Evolutionary conservation across 257 asterid genomes (phyloP), one percentile per base, ranked within the genome.

Genomic region (Solanum etuberosum): DNA sequence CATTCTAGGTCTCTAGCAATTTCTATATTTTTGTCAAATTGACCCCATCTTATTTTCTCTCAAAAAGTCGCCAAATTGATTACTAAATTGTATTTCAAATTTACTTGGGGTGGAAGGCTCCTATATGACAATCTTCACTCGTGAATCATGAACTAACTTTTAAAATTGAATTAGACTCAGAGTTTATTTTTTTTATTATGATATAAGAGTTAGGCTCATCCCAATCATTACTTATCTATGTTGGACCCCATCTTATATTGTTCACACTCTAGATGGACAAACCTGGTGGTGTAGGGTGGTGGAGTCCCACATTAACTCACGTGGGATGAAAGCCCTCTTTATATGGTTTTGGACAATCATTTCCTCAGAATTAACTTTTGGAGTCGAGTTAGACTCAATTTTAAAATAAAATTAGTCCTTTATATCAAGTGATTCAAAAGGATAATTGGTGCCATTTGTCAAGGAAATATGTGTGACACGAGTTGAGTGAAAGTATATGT

Each of bases 401-500:
- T 43, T 7, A 42, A 42, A 5, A 42, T 25, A 77, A 42, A 80
- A 5, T 16, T 4, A 46, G 5, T 29, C 29, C 9, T 80, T 20
- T 16, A 16, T 15, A 46, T 46, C 9, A 80, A 16, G 7, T 5
- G 1, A 78, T 43, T 78, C 46, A 71, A 42, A 42, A 43, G 65
- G 65, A 3, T 15, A 43, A 77, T 40, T 77, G 40, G 54, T 78
- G 40, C 10, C 65, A 43, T 78, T 43, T 78, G 65, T 21, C 40
- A 43, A 27, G 16, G 14, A 46, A 68, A 80, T 16, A 18, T 18
- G 40, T 5, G 67, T 9, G 68, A 48, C 68, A 80, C 85, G 85
- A 80, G 68, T 29, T 16, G 85, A 80, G 20, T 80, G 85, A 80
- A 80, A 29, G 85, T 68, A 27, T 29, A 61, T 46, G n/a, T 29